Evolutionary conservation across 306 rosid genomes (phyloP).

Genomic region (Potentilla sterilis): DNA sequence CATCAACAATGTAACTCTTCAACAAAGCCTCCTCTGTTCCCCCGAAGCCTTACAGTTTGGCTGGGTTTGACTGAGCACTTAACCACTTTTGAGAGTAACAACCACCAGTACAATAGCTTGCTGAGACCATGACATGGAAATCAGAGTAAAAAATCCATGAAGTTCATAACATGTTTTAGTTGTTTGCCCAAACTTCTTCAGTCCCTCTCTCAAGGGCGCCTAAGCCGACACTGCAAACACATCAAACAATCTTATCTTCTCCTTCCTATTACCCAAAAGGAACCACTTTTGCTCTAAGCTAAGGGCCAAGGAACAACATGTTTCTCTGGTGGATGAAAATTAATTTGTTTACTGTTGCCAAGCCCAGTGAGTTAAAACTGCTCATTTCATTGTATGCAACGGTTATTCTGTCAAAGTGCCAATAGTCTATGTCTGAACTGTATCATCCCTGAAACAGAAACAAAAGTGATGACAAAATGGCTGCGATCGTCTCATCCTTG

Average conservation of each 20-base stretch:
- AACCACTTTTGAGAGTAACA: background rate
- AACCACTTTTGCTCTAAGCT: background rate
- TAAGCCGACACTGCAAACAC: too few species aligned
- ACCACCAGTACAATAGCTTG: background rate
- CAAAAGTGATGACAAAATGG: slow-evolving; percentile 2
- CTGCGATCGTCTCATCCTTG: background rate
- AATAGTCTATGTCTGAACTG: too few species aligned
- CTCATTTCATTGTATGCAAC: background rate
- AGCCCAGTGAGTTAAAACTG: background rate
- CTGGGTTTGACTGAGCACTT: background rate
- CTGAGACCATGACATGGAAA: too few species aligned
- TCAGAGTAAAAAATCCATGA: too few species aligned
- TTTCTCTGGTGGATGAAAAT: background rate
- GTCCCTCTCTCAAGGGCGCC: too few species aligned
- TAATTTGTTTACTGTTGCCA: background rate
- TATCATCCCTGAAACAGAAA: background rate
- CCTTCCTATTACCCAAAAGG: too few species aligned
- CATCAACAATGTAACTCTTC: background rate
- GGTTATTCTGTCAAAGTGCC: too few species aligned
- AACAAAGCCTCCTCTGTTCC: background rate
- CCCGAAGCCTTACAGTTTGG: background rate
- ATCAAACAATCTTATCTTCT: too few species aligned
- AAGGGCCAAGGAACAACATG: background rate
- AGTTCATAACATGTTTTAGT: too few species aligned
- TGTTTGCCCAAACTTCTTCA: too few species aligned